phyloP scores from a whole-genome alignment of 1,139 yeast species.

The Hemisphaericaspora subhashii region DNA sequence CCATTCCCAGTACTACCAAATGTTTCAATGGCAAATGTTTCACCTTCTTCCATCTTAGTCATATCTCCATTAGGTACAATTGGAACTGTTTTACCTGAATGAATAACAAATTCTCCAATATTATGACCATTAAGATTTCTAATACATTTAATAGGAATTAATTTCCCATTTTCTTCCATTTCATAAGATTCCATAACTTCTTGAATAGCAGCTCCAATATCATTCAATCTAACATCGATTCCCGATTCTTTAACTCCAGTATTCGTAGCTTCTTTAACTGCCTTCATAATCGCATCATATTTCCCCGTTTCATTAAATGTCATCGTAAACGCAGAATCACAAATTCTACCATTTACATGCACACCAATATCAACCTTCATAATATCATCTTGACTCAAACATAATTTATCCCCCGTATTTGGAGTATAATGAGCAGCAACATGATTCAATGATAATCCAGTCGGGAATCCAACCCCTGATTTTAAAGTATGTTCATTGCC shows the following conservation, averaged over 20 bases:
- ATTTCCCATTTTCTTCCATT: slow-evolving; percentile 83
- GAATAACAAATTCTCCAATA: slow-evolving; percentile 79
- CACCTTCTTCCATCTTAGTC: slow-evolving; percentile 99
- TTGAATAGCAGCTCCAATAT: slow-evolving; percentile 93
- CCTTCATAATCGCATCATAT: slow-evolving; percentile 75
- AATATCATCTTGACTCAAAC: slow-evolving; percentile 81
- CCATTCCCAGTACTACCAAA: slow-evolving; percentile 97
- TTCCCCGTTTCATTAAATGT: slow-evolving; percentile 68
- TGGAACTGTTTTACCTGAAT: slow-evolving; percentile 95
- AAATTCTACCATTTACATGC: slow-evolving; percentile 92
- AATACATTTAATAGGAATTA: slow-evolving; percentile 83
- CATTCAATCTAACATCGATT: slow-evolving; percentile 91
- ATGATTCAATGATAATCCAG: slow-evolving; percentile 90
- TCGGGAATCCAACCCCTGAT: slow-evolving; percentile 96
- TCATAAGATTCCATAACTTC: slow-evolving; percentile 98
- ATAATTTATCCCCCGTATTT: slow-evolving; percentile 87
- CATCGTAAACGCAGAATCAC: slow-evolving; percentile 94
- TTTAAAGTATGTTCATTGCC: slow-evolving; percentile 61
- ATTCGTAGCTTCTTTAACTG: slow-evolving; percentile 90
- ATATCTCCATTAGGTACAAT: slow-evolving; percentile 90
- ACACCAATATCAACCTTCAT: slow-evolving; percentile 98
- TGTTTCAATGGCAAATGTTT: slow-evolving; percentile 96
- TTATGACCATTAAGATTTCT: slow-evolving; percentile 94
- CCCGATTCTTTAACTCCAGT: slow-evolving; percentile 94
- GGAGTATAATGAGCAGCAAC: slow-evolving; percentile 99